Conservation (phyloP, 495 filamentous ascomycete species). For the Penicillium manginii region DNA sequence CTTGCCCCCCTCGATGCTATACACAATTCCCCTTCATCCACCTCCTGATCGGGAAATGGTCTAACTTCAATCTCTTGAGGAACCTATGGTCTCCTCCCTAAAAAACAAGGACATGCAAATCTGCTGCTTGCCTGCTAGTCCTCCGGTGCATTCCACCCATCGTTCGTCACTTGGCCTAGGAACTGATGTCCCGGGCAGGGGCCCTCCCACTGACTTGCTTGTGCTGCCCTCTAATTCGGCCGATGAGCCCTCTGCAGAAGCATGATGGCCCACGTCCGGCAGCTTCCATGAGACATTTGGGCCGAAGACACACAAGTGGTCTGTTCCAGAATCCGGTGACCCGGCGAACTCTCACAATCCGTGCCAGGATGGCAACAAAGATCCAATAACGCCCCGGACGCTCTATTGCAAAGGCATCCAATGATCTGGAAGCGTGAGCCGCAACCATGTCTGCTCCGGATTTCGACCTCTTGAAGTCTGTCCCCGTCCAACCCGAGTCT, state of each 20-base stretch:
- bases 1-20: not conserved
- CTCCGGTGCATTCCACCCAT: slow-evolving; percentile 35
- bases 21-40: not conserved
- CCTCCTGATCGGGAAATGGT: not conserved
- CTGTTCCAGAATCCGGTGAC: slow-evolving; percentile 40
- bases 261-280: slow-evolving; percentile 29
- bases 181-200: slow-evolving; percentile 27
- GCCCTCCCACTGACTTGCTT: slow-evolving; percentile 27
- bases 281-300: slow-evolving; percentile 37
- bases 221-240: slow-evolving; percentile 30
- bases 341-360: slow-evolving; percentile 36
- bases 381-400: slow-evolving; percentile 16
- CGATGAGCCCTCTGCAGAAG: slow-evolving; percentile 25
- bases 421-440: slow-evolving; percentile 19
- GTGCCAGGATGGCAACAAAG: slow-evolving; percentile 33
- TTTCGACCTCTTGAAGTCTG: slow-evolving; percentile 10
- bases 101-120: slow-evolving; percentile 9
- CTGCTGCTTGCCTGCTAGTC: slow-evolving; percentile 1
- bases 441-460: slow-evolving; percentile 7
- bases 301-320: slow-evolving; percentile 31
- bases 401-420: slow-evolving; percentile 22
- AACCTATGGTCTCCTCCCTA: not conserved
- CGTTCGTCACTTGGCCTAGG: slow-evolving; percentile 24
- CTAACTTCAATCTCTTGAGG: not conserved
- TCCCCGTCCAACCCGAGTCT: slow-evolving; percentile 31